Conservation (phyloP, 345 rosid genomes). For the Citrus inodora region DNA sequence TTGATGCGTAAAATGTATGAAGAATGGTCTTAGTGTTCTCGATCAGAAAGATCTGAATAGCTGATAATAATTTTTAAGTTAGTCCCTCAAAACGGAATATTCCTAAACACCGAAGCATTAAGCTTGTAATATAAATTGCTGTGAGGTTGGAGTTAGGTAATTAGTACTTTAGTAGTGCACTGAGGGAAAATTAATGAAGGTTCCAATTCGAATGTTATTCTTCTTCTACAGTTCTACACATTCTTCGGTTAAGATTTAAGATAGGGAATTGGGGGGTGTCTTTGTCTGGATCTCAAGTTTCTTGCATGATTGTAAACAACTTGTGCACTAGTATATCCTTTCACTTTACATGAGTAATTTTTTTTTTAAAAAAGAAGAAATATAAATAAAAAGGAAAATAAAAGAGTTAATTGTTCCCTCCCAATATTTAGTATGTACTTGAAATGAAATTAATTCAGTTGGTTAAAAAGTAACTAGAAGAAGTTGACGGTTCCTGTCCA, state of each 20-base stretch:
- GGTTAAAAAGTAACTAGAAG: constrained; percentile 20
- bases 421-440: not conserved
- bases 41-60: not conserved
- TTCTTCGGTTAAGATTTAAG: not conserved
- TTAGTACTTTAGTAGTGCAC: not conserved
- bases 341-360: not conserved
- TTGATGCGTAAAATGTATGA: not conserved
- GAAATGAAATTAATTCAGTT: constrained; percentile 5
- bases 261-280: too few relatives aligned
- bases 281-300: not conserved
- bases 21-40: not conserved
- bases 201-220: not conserved
- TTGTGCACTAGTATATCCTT: not conserved
- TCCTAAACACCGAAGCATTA: not conserved
- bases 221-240: too few relatives aligned
- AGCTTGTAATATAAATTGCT: not conserved
- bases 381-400: not conserved
- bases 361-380: too few relatives aligned
- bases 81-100: not conserved
- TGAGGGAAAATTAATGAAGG: not conserved
- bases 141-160: not conserved
- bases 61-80: not conserved
- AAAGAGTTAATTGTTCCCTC: too few relatives aligned
- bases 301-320: not conserved
- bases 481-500: not conserved